These are phyloP conservation scores for Pleurotus salmoneostramineus DNA, from an alignment of 768 basidiomycete genomes.

Conservation along the genomic window DNA sequence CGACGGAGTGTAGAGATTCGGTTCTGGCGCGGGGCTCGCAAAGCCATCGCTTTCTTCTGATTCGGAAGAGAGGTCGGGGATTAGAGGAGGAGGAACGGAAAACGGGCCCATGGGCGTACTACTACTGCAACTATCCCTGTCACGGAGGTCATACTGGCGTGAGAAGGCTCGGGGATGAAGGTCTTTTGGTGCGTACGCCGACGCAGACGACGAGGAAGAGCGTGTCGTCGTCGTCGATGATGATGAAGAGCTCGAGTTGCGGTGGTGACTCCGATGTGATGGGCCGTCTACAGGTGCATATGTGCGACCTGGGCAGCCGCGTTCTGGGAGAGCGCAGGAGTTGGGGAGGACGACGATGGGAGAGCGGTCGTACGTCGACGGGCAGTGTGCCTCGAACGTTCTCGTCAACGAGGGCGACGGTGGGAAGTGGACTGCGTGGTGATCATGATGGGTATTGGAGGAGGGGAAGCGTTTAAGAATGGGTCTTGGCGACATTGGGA, in stretches of 20 bases:
- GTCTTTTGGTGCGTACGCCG: conserved; percentile 28
- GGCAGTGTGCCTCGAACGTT: conserved; percentile 48
- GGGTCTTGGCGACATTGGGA: conserved; percentile 41
- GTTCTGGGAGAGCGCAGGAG: conserved; percentile 70
- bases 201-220: conserved; percentile 14
- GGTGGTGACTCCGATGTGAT: not conserved
- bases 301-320: conserved; percentile 72
- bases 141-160: conserved; percentile 12
- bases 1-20: conserved; percentile 3
- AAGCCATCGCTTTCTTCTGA: conserved; percentile 64
- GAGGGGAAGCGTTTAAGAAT: conserved; percentile 51
- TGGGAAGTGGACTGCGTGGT: conserved; percentile 45
- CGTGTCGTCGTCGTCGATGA: conserved; percentile 1
- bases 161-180: conserved; percentile 42
- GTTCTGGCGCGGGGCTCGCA: conserved; percentile 29
- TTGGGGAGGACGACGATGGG: conserved; percentile 75
- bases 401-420: conserved; percentile 49
- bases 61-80: conserved; percentile 61
- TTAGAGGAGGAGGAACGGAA: conserved; percentile 42
- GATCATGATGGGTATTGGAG: conserved; percentile 21
- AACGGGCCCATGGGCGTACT: conserved; percentile 15
- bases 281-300: conserved; percentile 46
- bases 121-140: conserved; percentile 4
- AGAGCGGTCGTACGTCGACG: conserved; percentile 72
- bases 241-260: conserved; percentile 2